Base-by-base conservation (phyloP, 176 grass and related monocot genomes). In the Saccharum officinarum region DNA sequence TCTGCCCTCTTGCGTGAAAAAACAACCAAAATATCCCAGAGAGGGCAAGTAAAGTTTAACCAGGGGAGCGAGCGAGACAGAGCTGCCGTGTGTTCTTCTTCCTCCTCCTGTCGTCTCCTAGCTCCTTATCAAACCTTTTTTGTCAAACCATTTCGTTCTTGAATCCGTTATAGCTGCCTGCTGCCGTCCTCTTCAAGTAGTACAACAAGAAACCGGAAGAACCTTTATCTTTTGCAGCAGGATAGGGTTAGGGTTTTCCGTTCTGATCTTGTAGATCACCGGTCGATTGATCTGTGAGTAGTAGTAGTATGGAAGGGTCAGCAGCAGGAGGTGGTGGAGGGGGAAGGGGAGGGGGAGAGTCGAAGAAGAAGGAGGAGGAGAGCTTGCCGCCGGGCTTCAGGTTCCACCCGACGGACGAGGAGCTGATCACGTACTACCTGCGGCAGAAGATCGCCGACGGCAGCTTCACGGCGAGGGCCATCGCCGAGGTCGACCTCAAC, bases 341-440 rank as follows among this genome's bases (percentile, higher is more conserved):
- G 33, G 84, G 49, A 82, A 78, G 83, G 34, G 79, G 69, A 49
- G 89, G 72, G 60, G 78, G 86, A 54, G 52, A 10, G 82, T 61
- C 63, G 41, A 77, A 70, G 12, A 23, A 9, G 37, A 92, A 88
- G 77, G 82, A 91, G 77, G 88, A 91, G 55, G 94, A 96, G 87
- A 91, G 84, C 81, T 69, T 98, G 91, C 95, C 95, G 38, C 95
- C 95, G 18, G 95, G 95, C 73, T 98, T 98, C 76, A 87, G 95
- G 81, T 98, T 98, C 83, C 95, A 98, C 79, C 95, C 95, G 16
- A 98, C 95, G 0, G 95, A 98, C 71, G 95, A 98, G 89, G 95
- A 98, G 91, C 95, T 98, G 70, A 90, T 93, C 87, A 95, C 91
- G 39, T 95, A 95, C 92, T 98, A 98, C 82, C 92, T 98, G 76